Percentiles rank a stretch among this genome's conserved stretches.
phyloP scores from a whole-genome alignment of 2,329 filamentous ascomycete species.

The Chalara sp. region DNA sequence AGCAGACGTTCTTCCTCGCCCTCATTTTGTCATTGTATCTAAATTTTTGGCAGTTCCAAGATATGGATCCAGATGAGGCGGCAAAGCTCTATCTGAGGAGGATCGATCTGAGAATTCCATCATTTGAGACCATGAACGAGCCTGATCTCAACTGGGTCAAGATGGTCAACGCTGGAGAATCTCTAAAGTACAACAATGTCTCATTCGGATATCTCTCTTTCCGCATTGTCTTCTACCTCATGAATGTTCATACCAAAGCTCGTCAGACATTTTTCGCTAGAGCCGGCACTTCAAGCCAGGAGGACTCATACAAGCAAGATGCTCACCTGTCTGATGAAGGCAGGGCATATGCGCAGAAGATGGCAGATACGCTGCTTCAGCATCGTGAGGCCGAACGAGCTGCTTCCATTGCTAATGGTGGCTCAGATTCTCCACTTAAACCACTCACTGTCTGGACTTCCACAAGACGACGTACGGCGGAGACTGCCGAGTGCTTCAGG shows the following conservation, averaged over 20 bases:
- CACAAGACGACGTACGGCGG: constrained; percentile 80
- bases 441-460: constrained; percentile 93
- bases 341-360: constrained; percentile 71
- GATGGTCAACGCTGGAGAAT: constrained; percentile 96
- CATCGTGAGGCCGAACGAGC: constrained; percentile 79
- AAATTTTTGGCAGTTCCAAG: constrained; percentile 59
- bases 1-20: constrained; percentile 23
- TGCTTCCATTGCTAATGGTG: constrained; percentile 61
- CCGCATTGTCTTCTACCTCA: constrained; percentile 95
- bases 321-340: constrained; percentile 77
- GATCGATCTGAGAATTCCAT: constrained; percentile 87
- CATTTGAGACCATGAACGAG: constrained; percentile 96
- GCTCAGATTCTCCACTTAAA: constrained; percentile 61
- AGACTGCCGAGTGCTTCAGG: constrained; percentile 79
- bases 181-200: constrained; percentile 93
- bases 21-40: constrained; percentile 2
- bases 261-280: constrained; percentile 90
- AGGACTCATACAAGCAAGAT: constrained; percentile 89
- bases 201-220: constrained; percentile 95
- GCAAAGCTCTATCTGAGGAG: constrained; percentile 85
- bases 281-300: constrained; percentile 77
- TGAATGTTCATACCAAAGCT: constrained; percentile 95
- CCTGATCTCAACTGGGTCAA: constrained; percentile 94
- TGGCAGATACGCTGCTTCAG: constrained; percentile 75
- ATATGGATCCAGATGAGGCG: constrained; percentile 87